Evolutionary conservation across 257 asterid species (phyloP).

Genomic region (Coffea eugenioides): DNA sequence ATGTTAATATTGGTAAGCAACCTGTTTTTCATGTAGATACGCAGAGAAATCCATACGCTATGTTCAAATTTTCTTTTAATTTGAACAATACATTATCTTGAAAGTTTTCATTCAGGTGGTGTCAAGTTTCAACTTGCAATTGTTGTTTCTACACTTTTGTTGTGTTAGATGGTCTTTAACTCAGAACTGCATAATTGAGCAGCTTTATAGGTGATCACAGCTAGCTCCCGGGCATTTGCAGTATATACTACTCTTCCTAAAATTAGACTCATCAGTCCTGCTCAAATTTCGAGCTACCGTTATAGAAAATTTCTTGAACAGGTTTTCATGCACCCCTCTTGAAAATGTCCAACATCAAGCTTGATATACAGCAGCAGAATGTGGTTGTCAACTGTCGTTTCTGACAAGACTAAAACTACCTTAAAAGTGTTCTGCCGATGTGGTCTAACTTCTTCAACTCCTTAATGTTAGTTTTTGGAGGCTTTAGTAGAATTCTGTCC

Average conservation of each 20-base stretch:
- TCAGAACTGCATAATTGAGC: neutral
- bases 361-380: too few relatives aligned
- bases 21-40: constrained; percentile 6
- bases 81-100: neutral
- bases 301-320: neutral
- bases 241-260: neutral
- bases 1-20: neutral
- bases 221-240: neutral
- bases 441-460: neutral
- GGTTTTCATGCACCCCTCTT: neutral
- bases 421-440: neutral
- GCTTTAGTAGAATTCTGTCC: neutral
- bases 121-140: neutral
- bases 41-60: neutral
- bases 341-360: neutral
- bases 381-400: neutral
- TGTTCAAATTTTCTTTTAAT: neutral
- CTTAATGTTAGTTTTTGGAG: neutral
- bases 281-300: neutral
- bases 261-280: neutral
- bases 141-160: neutral
- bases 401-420: neutral
- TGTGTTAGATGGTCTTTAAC: neutral
- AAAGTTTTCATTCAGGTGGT: neutral
- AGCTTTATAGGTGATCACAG: neutral